Base-by-base conservation (phyloP, 2,329 filamentous ascomycete species). In the Chrysoporthe austroafricana region DNA sequence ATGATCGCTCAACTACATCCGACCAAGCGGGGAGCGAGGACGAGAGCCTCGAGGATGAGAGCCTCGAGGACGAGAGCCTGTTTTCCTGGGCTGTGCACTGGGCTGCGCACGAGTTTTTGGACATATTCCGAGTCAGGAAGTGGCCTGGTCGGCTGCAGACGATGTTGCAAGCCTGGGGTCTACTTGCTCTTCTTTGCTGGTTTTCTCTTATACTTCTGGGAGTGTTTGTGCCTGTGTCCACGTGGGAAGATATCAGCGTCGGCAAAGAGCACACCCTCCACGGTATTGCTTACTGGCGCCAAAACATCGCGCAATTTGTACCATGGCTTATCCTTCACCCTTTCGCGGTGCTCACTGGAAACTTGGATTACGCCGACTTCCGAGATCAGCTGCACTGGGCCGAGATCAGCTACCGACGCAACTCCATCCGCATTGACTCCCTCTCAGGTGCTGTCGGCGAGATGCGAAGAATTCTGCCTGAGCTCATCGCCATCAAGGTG, bases 401-500 rank as follows among this genome's bases (percentile, higher is more conserved):
- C 6, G 70, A 73, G 54, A 71, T 73, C 39, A 70, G 72, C 21
- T 71, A 76, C 57, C 72, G 75, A 50, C 65, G 70, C 14, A 69
- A 68, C 34, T 64, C 70, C 50, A 70, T 81, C 4, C 32, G 44
- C 4, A 5, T 70, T 14, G 16, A 64, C 16, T 62, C 44, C 16
- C 42, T 69, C 21, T 14, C 58, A 32, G 58, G 56, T 8, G 65
- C 68, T 36, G 50, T 62, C 5, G 16, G 21, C 8, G 50, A 67
- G 50, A 64, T 68, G 63, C 70, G 64, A 46, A 68, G 43, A 18
- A 77, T 85, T 4, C 76, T 92, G 3, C 90, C 90, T 0, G 80
- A 84, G 14, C 72, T 84, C 11, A 79, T 92, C 4, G 84, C 86
- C 68, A 83, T 91, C 71, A 81, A 84, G 16, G 80, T 82, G 8